Evolutionary conservation across 1,284 basidiomycete species (phyloP).

Genomic region (Heterobasidion irregulare): DNA sequence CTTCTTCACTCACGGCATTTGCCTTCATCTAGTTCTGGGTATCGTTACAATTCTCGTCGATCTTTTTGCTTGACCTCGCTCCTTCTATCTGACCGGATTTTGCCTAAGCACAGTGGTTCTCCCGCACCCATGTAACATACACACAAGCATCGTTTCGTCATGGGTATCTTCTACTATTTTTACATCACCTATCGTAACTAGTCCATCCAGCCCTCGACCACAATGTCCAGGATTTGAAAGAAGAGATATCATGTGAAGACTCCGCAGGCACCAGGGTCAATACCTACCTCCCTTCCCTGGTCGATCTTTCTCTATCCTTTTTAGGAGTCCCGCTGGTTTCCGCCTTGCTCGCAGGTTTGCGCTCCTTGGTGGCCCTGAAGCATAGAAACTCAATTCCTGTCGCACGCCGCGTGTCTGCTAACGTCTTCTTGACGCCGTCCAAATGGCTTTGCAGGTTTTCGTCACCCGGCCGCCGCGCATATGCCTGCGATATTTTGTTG

Average conservation of each 20-base stretch:
- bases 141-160: background rate
- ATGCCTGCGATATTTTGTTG: slow-evolving; percentile 89
- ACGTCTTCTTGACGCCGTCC: slow-evolving; percentile 85
- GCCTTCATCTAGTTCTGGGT: slow-evolving; percentile 42
- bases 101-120: background rate
- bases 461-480: slow-evolving; percentile 71
- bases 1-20: slow-evolving; percentile 1
- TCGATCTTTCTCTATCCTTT: slow-evolving; percentile 9
- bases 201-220: too few species aligned
- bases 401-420: slow-evolving; percentile 80
- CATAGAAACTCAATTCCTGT: slow-evolving; percentile 96
- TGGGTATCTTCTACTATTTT: background rate
- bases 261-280: background rate
- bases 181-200: background rate
- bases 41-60: slow-evolving; percentile 70
- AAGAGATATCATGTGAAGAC: background rate
- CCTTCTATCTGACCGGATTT: background rate
- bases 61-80: slow-evolving; percentile 33
- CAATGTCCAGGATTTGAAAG: too few species aligned
- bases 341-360: slow-evolving; percentile 2
- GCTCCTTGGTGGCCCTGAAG: slow-evolving; percentile 60
- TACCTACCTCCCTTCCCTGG: background rate
- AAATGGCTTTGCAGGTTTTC: slow-evolving; percentile 83
- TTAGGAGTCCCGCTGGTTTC: background rate
- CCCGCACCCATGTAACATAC: slow-evolving; percentile 1